phyloP scores from a whole-genome alignment of 2,329 filamentous ascomycete species.

The Capronia coronata region DNA sequence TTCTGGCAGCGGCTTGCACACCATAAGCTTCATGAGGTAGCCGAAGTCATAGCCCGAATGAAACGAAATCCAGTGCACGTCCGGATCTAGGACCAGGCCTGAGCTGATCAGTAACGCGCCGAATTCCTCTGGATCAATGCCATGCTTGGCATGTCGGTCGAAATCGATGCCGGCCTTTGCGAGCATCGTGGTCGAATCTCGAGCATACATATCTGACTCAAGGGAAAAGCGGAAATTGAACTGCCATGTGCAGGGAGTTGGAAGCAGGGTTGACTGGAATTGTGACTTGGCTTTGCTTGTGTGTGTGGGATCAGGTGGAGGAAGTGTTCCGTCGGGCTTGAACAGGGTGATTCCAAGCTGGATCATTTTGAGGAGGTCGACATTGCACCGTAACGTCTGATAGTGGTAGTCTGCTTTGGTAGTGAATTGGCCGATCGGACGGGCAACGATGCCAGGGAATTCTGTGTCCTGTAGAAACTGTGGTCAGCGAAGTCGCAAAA shows the following conservation, averaged over 20 bases:
- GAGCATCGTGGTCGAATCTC: constrained; percentile 86
- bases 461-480: constrained; percentile 69
- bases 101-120: constrained; percentile 86
- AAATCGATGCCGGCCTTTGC: constrained; percentile 93
- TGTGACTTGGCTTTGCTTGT: constrained; percentile 48
- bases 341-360: constrained; percentile 94
- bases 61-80: constrained; percentile 94
- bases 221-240: constrained; percentile 98
- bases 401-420: constrained; percentile 98
- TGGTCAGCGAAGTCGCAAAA: constrained; percentile 17
- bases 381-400: constrained; percentile 92
- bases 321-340: constrained; percentile 80
- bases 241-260: constrained; percentile 87
- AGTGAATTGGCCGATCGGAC: constrained; percentile 88
- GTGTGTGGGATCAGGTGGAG: constrained; percentile 56
- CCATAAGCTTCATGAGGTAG: constrained; percentile 89
- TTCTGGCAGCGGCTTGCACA: constrained; percentile 66
- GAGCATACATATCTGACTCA: constrained; percentile 94
- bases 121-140: constrained; percentile 85
- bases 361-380: constrained; percentile 95
- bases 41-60: constrained; percentile 98
- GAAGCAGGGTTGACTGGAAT: constrained; percentile 38
- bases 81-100: constrained; percentile 77
- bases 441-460: constrained; percentile 93
- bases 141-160: constrained; percentile 70